Conservation (phyloP, 352 stramenopile genomes). For the Pythium aristosporum region DNA sequence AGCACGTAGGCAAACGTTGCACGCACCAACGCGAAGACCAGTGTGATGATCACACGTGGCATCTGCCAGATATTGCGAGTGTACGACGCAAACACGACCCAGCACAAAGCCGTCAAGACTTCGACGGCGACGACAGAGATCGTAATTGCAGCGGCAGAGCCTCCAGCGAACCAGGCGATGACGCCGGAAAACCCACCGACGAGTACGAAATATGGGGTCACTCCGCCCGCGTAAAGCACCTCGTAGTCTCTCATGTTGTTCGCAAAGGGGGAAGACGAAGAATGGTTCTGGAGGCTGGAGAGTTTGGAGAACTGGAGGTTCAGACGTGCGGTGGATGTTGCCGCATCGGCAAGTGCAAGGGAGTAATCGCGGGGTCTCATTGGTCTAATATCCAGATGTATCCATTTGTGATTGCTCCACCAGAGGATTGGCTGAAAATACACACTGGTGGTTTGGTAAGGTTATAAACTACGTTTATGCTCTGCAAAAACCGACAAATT, state of each 20-base stretch:
- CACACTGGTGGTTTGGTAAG: no score
- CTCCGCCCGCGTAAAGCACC: constrained; percentile 5
- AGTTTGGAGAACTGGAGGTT: no score
- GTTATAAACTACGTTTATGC: no score
- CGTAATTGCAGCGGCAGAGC: background rate
- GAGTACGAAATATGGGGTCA: constrained; percentile 8
- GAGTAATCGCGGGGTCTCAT: no score
- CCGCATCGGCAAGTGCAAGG: no score
- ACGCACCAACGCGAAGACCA: constrained; percentile 4
- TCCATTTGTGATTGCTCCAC: no score
- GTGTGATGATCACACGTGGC: constrained; percentile 11
- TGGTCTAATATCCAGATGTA: no score
- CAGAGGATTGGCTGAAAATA: no score
- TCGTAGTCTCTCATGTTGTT: constrained; percentile 12
- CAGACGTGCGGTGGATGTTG: no score
- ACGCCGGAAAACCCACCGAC: background rate
- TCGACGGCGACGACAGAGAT: background rate
- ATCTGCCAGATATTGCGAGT: constrained; percentile 20
- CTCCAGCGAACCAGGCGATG: background rate
- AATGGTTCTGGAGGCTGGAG: no score
- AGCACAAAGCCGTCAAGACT: constrained; percentile 7
- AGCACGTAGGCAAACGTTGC: constrained; percentile 6
- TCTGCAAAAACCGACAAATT: no score
- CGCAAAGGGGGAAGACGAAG: no score
- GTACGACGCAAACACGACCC: constrained; percentile 18